These are phyloP conservation scores for Zea luxurians DNA, from an alignment of 176 grass and related monocot species.

Conservation along the genomic window DNA sequence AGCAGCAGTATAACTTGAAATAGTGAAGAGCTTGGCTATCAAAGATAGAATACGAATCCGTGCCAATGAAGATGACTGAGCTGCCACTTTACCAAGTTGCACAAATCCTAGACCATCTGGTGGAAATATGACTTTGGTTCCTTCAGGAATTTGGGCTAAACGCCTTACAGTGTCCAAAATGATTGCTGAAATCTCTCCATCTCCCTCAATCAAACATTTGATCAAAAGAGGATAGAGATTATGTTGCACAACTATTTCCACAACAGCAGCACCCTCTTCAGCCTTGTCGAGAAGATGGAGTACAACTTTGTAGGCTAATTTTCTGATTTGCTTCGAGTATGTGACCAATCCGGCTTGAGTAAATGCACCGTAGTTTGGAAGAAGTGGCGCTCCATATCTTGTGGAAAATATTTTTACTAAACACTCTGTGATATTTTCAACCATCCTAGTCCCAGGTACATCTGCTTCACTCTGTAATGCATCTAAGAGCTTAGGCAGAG, in stretches of 20 bases:
- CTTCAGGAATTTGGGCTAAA: too few species aligned
- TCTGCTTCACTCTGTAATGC: conserved; percentile 62
- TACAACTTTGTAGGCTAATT: conserved; percentile 89
- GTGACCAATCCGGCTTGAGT: conserved; percentile 77
- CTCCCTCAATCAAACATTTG: conserved; percentile 76
- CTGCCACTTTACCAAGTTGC: too few species aligned
- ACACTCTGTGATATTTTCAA: conserved; percentile 66
- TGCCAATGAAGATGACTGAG: too few species aligned
- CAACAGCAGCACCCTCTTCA: conserved; percentile 44
- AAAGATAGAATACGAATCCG: too few species aligned
- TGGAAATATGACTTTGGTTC: too few species aligned
- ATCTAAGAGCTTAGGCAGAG: conserved; percentile 62
- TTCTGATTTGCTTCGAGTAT: conserved; percentile 59
- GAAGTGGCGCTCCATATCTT: conserved; percentile 67
- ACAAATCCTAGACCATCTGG: too few species aligned
- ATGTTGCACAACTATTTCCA: conserved; percentile 63
- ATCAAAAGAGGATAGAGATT: conserved; percentile 82
- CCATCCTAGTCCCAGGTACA: conserved; percentile 48
- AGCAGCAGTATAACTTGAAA: conserved; percentile 62
- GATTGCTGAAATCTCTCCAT: conserved; percentile 75
- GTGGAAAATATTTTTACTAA: conserved; percentile 88
- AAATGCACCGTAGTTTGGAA: conserved; percentile 70
- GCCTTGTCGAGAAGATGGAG: conserved; percentile 70
- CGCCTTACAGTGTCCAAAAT: too few species aligned
- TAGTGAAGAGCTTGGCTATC: conserved; percentile 75